phyloP scores from a whole-genome alignment of 148 eudicot genomes.

The Amaranthus hypochondriacus region DNA sequence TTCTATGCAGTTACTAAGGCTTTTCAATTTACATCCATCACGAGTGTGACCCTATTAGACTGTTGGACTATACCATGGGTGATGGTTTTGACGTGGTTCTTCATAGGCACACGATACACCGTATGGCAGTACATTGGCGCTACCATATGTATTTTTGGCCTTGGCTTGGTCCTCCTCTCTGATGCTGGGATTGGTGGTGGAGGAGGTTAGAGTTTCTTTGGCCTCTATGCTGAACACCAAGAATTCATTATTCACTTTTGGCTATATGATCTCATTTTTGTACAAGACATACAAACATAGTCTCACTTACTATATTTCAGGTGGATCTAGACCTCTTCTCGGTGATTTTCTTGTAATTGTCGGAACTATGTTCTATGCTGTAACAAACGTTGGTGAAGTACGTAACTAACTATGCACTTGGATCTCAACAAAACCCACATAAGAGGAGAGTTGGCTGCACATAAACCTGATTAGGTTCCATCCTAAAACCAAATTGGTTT shows the following conservation, averaged over 20 bases:
- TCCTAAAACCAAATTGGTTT: too few relatives aligned
- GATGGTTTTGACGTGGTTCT: constrained; percentile 67
- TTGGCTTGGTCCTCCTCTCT: constrained; percentile 66
- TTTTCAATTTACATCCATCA: constrained; percentile 73
- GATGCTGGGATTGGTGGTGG: constrained; percentile 74
- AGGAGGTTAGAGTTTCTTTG: constrained; percentile 54
- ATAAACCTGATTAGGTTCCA: too few relatives aligned
- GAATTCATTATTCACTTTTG: too few relatives aligned
- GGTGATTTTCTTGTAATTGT: constrained; percentile 73
- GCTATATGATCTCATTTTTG: too few relatives aligned
- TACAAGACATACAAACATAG: too few relatives aligned
- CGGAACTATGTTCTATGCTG: constrained; percentile 64
- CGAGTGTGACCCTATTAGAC: constrained; percentile 79
- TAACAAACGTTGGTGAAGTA: constrained; percentile 93
- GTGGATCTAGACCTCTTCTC: constrained; percentile 77
- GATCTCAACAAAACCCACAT: too few relatives aligned
- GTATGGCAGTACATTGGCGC: constrained; percentile 74
- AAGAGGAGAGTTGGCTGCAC: too few relatives aligned
- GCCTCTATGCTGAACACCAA: too few relatives aligned
- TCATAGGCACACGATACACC: constrained; percentile 68
- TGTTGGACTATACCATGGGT: constrained; percentile 88
- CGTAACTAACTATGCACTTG: constrained; percentile 9
- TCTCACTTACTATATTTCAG: constrained; percentile 29
- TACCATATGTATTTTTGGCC: constrained; percentile 61
- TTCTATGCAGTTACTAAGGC: constrained; percentile 69